Evolutionary conservation across 1,284 basidiomycete genomes (phyloP).

Genomic region (Ustilago trichophora): DNA sequence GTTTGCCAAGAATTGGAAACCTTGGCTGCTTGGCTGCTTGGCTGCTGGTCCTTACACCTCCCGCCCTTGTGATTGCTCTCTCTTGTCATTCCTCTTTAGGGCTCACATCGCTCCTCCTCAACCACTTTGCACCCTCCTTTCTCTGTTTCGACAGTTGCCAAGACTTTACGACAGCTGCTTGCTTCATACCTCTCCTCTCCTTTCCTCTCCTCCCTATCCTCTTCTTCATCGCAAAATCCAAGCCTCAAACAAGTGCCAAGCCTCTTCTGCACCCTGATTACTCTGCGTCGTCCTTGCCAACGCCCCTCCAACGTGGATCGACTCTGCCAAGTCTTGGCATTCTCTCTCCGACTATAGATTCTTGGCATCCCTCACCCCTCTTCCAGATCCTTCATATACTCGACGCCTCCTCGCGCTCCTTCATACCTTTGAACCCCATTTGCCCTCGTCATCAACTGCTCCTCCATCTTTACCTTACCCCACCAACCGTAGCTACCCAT

Average conservation of each 20-base stretch:
- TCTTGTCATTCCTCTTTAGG: constrained; percentile 8
- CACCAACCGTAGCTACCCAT: constrained; percentile 1
- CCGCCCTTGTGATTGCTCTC: background rate
- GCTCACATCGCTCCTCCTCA: background rate
- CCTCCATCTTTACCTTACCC: constrained; percentile 1
- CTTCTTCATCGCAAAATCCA: background rate
- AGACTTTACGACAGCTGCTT: constrained; percentile 15
- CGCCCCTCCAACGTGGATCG: constrained; percentile 29
- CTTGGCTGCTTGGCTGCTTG: constrained; percentile 5
- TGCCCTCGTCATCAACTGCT: background rate
- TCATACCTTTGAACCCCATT: background rate
- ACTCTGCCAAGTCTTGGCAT: constrained; percentile 46
- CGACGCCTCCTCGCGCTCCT: constrained; percentile 1
- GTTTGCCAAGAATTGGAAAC: constrained; percentile 21
- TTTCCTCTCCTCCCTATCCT: background rate
- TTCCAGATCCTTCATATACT: constrained; percentile 34
- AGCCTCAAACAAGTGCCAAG: constrained; percentile 8
- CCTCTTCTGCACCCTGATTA: constrained; percentile 6
- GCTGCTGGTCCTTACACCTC: background rate
- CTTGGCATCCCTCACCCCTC: constrained; percentile 22
- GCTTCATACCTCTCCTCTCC: constrained; percentile 1
- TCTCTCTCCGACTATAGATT: constrained; percentile 28
- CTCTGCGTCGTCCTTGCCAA: constrained; percentile 1
- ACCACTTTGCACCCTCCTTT: background rate
- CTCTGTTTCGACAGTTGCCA: constrained; percentile 6